Base-by-base conservation (phyloP, 371 early-diverging fungal species). In the Mucor piriformis region DNA sequence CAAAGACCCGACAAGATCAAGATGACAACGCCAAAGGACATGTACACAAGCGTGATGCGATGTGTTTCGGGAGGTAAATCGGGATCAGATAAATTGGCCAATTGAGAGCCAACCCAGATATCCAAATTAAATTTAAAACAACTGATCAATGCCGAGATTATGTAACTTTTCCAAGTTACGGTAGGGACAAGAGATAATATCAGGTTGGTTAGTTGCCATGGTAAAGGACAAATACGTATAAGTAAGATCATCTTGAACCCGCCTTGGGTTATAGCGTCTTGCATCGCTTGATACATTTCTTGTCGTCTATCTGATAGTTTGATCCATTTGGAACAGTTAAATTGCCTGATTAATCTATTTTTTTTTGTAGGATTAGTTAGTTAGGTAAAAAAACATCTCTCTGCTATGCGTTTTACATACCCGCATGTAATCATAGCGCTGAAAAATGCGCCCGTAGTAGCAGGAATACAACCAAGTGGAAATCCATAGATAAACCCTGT, bases 61-160 rank as follows among this genome's bases (percentile, higher is more conserved):
- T 69, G 69, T 2, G 73, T 61, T 1, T 74, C 64, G 2, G 67
- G 64, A 16, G 73, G 70, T 33, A 73, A 48, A 29, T 64, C 40
- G 4, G 72, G 67, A 49, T 74, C 65, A 10, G 71, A 61, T 6
- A 78, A 53, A 42, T 59, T 64, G 8, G 75, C 73, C 34, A 78
- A 50, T 44, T 74, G 74, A 10, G 73, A 73, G 21, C 78, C 78
- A n/a, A 69, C 54, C 74, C 73, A 78, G 4, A 78, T 73, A 53
- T 74, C 75, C 16, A 70, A 43, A 43, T 61, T 61, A 23, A 70
- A 46, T 40, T 70, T 72, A 44, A 66, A 69, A 0, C 62, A 54
- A 10, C 64, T 64, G 15, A 78, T 24, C 1, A 74, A 43, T 3
- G 73, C 47, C 12, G 70, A 49, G 3, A 68, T n/a, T 7, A 56